phyloP scores from a whole-genome alignment of 2,329 filamentous ascomycete genomes.

The Zarea fungicola region DNA sequence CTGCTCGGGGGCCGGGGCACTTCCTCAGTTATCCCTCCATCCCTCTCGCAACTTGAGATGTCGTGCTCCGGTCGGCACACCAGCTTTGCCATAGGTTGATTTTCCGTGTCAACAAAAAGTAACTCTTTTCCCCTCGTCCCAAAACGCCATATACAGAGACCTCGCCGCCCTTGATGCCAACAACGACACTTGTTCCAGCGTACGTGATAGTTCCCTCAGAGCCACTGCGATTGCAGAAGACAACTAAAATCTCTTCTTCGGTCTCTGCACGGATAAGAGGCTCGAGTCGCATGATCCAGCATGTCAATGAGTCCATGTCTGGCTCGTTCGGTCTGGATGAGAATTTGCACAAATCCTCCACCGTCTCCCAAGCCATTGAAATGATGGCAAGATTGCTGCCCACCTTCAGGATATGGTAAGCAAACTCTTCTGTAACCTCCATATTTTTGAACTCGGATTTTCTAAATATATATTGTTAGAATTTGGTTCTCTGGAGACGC shows the following conservation, averaged over 20 bases:
- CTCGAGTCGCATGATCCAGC: constrained; percentile 69
- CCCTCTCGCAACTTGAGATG: background rate
- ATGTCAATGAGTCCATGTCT: constrained; percentile 67
- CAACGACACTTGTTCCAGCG: constrained; percentile 67
- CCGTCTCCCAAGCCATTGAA: constrained; percentile 74
- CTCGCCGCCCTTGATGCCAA: constrained; percentile 60
- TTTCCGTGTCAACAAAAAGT: constrained; percentile 60
- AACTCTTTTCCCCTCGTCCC: constrained; percentile 64
- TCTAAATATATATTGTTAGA: too few species aligned
- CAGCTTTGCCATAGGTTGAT: constrained; percentile 40
- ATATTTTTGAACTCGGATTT: background rate
- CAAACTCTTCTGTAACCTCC: constrained; percentile 14
- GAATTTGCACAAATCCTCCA: constrained; percentile 41
- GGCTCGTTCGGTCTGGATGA: constrained; percentile 50
- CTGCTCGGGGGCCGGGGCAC: too few species aligned
- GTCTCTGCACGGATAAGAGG: constrained; percentile 52
- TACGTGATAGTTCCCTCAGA: constrained; percentile 62
- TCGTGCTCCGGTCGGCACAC: constrained; percentile 22
- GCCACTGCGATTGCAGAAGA: constrained; percentile 68
- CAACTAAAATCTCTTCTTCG: constrained; percentile 57
- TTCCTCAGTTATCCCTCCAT: too few species aligned
- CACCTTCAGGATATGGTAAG: constrained; percentile 47
- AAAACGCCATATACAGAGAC: constrained; percentile 65
- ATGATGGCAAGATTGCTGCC: constrained; percentile 60
- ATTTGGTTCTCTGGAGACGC: too few species aligned